Percentiles rank a stretch among this genome's conserved stretches.
phyloP scores from a whole-genome alignment of 495 filamentous ascomycete species.

The Aspergillus funiculosus region DNA sequence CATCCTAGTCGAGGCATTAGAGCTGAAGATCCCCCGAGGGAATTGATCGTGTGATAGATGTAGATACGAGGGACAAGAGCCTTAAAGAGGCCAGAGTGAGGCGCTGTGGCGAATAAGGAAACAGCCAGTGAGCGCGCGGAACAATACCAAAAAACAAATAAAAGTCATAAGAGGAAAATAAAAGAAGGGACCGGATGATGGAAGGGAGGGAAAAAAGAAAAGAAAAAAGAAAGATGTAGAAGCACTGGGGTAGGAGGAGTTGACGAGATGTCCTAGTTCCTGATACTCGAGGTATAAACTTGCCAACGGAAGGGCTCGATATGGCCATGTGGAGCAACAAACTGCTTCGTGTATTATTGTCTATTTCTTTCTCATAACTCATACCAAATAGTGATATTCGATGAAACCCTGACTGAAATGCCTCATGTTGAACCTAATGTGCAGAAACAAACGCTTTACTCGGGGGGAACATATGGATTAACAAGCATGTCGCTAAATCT shows the following conservation, averaged over 20 bases:
- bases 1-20: neutral
- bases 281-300: neutral
- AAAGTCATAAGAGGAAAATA: neutral
- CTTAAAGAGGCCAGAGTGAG: constrained; percentile 15
- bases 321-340: constrained; percentile 6
- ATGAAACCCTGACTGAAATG: constrained; percentile 5
- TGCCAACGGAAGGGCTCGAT: constrained; percentile 1
- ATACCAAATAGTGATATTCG: constrained; percentile 24
- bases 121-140: constrained; percentile 2
- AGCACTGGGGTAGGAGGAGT: no score
- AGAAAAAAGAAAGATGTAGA: neutral
- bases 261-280: neutral
- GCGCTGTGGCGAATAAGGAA: constrained; percentile 8
- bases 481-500: constrained; percentile 91
- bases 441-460: constrained; percentile 36
- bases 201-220: neutral
- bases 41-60: constrained; percentile 2
- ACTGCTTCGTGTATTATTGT: constrained; percentile 36
- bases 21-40: neutral
- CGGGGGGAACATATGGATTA: constrained; percentile 73
- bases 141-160: neutral
- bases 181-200: neutral
- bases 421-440: constrained; percentile 11
- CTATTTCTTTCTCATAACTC: constrained; percentile 46
- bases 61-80: constrained; percentile 3